Evolutionary conservation across 2,329 filamentous ascomycete genomes (phyloP), one percentile per base, ranked within the genome.

Genomic region (Aurifilum marmelostoma): DNA sequence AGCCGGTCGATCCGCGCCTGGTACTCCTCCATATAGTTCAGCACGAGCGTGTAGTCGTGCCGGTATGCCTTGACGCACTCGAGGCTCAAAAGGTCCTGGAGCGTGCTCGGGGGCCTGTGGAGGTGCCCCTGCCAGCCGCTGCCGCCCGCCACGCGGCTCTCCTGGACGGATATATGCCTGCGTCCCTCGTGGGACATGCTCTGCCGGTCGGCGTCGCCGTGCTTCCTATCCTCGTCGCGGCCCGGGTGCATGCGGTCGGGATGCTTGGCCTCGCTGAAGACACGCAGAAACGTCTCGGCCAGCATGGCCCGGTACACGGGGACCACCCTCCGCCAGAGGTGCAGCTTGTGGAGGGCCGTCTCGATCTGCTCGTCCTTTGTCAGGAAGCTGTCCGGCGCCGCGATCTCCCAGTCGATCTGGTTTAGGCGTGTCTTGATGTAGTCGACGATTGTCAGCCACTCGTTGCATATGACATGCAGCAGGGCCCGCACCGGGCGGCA

Each of bases 1-100:
- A 79, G 72, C 1, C 75, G 75, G 63, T 79, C 74, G 47, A 79
- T 76, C 41, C 77, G 75, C 41, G 72, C 64, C 67, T 79, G 77
- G 67, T 75, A 77, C 63, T 77, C 76, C n/a, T 76, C 74, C 66
- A 79, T 72, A 61, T 74, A 73, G 14, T 71, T 70, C 29, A 74
- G 71, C 2, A 74, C 67, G 9, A 73, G 72, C 7, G 47, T 34
- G 56, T 76, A 77, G 61, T 79, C 76, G 37, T 69, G 65, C 24
- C 72, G 56, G 63, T 74, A 77, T 8, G 69, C 69, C 21, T 71
- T 69, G 59, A 71, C 65, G 24, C 69, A 39, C 9, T 62, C 18
- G 11, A 66, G 52, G 72, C 71, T 18, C 41, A 69, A 43, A 5
- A 71, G 37, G 2, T 18, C 0, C 11, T 56, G 34, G n/a, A 71